Conservation (phyloP, 331 rosid species). For the Acacia concinna region DNA sequence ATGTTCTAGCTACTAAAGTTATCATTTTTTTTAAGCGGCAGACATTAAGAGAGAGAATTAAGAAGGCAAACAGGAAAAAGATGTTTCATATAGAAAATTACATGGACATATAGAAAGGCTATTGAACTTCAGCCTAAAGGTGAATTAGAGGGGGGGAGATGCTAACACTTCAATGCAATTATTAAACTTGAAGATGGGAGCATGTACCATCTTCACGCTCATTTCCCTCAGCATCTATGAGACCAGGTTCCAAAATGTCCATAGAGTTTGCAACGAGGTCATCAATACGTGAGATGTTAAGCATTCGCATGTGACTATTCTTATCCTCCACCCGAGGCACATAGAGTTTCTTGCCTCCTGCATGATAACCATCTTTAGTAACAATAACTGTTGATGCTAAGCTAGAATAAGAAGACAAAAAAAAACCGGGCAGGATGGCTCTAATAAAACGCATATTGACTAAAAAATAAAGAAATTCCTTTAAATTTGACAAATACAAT, state of each 20-base stretch:
- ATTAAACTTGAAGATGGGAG: background rate
- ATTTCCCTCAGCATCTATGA: conserved; percentile 69
- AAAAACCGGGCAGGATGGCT: background rate
- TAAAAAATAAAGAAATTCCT: background rate
- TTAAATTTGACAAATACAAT: background rate
- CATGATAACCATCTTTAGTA: conserved; percentile 41
- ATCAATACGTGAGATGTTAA: conserved; percentile 63
- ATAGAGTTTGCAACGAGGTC: conserved; percentile 87
- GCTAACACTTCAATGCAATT: background rate
- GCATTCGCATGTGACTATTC: conserved; percentile 71
- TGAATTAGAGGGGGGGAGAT: background rate
- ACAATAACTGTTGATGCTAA: conserved; percentile 15
- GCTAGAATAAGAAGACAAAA: background rate
- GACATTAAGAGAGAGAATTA: background rate
- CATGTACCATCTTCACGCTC: conserved; percentile 83
- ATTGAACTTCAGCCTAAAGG: background rate
- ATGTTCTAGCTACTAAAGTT: conserved; percentile 1
- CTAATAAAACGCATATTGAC: background rate
- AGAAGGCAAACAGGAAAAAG: background rate
- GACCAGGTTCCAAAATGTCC: conserved; percentile 87
- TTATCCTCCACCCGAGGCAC: conserved; percentile 64
- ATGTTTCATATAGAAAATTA: background rate
- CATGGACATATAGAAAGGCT: background rate
- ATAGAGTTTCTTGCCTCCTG: conserved; percentile 61
- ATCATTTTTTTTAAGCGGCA: background rate